These are phyloP conservation scores for Conidiobolus coronatus DNA, from an alignment of 371 early-diverging fungal species.

Conservation along the genomic window DNA sequence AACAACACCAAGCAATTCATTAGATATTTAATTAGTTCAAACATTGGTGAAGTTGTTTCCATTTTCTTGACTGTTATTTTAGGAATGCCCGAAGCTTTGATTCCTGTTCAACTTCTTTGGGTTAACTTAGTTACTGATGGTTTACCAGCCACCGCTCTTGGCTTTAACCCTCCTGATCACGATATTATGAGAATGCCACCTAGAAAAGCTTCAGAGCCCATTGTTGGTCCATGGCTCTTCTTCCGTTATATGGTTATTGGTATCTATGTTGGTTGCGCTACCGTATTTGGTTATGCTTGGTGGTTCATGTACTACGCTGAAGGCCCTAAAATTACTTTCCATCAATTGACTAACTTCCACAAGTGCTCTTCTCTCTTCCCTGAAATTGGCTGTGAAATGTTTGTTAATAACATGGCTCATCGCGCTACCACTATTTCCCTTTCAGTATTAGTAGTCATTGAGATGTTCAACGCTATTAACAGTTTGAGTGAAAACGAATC, in stretches of 20 bases:
- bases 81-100: slow-evolving; percentile 89
- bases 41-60: slow-evolving; percentile 69
- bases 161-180: slow-evolving; percentile 88
- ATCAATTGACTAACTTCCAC: slow-evolving; percentile 81
- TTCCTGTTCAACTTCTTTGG: slow-evolving; percentile 94
- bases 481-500: slow-evolving; percentile 80
- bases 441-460: slow-evolving; percentile 83
- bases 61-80: slow-evolving; percentile 82
- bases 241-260: slow-evolving; percentile 84
- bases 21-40: slow-evolving; percentile 67
- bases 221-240: slow-evolving; percentile 83
- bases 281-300: slow-evolving; percentile 94
- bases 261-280: slow-evolving; percentile 78
- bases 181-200: slow-evolving; percentile 88
- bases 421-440: slow-evolving; percentile 89
- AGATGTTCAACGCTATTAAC: slow-evolving; percentile 95
- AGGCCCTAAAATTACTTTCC: slow-evolving; percentile 71
- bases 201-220: slow-evolving; percentile 58
- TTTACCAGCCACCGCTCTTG: slow-evolving; percentile 89
- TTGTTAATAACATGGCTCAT: slow-evolving; percentile 45
- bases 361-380: slow-evolving; percentile 61
- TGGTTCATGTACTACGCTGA: slow-evolving; percentile 75
- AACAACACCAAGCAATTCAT: slow-evolving; percentile 96
- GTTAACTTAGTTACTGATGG: slow-evolving; percentile 97
- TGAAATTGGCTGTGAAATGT: slow-evolving; percentile 79